These are phyloP conservation scores for Scheffersomyces spartinae DNA, from an alignment of 805 yeast species.

Conservation along the genomic window DNA sequence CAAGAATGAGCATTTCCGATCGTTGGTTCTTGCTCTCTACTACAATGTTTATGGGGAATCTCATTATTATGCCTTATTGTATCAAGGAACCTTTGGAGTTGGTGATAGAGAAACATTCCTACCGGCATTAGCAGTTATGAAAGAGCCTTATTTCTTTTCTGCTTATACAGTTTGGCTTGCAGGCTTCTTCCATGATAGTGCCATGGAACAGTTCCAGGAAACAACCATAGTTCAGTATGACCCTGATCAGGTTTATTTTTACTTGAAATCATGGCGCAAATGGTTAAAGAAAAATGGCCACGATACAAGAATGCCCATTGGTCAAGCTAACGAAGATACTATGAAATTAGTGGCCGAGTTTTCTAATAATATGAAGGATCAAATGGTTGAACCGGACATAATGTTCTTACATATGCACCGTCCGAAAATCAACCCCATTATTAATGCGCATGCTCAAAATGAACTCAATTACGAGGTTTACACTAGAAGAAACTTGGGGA, in stretches of 20 bases:
- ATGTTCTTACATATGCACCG: slow-evolving; percentile 12
- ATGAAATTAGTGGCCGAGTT: slow-evolving; percentile 5
- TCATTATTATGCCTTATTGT: slow-evolving; percentile 17
- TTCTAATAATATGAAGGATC: slow-evolving; percentile 4
- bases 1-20: slow-evolving; percentile 19
- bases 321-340: slow-evolving; percentile 8
- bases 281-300: slow-evolving; percentile 12
- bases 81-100: slow-evolving; percentile 21
- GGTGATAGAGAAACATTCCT: slow-evolving; percentile 28
- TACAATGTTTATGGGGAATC: slow-evolving; percentile 20
- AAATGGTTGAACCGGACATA: slow-evolving; percentile 7
- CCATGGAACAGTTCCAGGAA: slow-evolving; percentile 12
- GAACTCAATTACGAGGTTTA: slow-evolving; percentile 6
- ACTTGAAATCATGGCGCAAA: slow-evolving; percentile 12
- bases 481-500: slow-evolving; percentile 10
- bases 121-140: slow-evolving; percentile 24
- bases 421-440: slow-evolving; percentile 10
- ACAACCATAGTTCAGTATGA: slow-evolving; percentile 18
- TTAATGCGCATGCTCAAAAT: slow-evolving; percentile 3
- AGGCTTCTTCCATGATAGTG: slow-evolving; percentile 15
- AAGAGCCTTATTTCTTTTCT: slow-evolving; percentile 20
- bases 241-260: slow-evolving; percentile 12
- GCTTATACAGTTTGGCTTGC: slow-evolving; percentile 7
- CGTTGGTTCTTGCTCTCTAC: slow-evolving; percentile 20
- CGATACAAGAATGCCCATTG: slow-evolving; percentile 13